Evolutionary conservation across 345 rosid species (phyloP).

Genomic region (Melaleuca quinquenervia): DNA sequence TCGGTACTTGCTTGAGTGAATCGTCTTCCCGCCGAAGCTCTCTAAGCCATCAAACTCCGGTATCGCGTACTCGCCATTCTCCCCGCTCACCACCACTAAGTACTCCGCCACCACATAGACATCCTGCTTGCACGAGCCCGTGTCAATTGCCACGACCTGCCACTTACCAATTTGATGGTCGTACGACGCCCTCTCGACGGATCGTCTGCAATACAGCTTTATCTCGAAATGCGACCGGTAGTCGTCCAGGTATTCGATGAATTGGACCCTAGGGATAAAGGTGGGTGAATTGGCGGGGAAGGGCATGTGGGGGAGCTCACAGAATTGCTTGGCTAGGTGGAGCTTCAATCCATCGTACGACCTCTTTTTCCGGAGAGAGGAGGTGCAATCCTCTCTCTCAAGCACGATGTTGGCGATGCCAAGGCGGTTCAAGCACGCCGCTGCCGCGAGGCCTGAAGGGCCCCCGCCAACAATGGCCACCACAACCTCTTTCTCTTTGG

Average conservation of each 20-base stretch:
- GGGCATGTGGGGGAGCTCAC: conserved; percentile 41
- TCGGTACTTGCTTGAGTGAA: conserved; percentile 34
- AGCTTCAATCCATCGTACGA: conserved; percentile 38
- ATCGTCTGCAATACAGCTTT: conserved; percentile 11
- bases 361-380: conserved; percentile 43
- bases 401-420: conserved; percentile 26
- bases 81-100: conserved; percentile 45
- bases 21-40: conserved; percentile 20
- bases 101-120: conserved; percentile 19
- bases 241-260: conserved; percentile 35
- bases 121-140: background rate
- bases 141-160: conserved; percentile 19
- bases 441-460: conserved; percentile 46
- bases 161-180: conserved; percentile 8
- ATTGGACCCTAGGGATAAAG: conserved; percentile 24
- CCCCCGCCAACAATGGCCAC: conserved; percentile 49
- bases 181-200: conserved; percentile 11
- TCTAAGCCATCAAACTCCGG: conserved; percentile 27
- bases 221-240: conserved; percentile 27
- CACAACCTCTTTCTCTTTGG: background rate
- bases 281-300: conserved; percentile 20
- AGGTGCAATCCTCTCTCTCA: conserved; percentile 45
- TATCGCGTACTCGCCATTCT: conserved; percentile 23
- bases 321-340: conserved; percentile 39
- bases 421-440: conserved; percentile 34